Base-by-base conservation (phyloP, 2,329 filamentous ascomycete genomes). In the Alternaria incomplexa region DNA sequence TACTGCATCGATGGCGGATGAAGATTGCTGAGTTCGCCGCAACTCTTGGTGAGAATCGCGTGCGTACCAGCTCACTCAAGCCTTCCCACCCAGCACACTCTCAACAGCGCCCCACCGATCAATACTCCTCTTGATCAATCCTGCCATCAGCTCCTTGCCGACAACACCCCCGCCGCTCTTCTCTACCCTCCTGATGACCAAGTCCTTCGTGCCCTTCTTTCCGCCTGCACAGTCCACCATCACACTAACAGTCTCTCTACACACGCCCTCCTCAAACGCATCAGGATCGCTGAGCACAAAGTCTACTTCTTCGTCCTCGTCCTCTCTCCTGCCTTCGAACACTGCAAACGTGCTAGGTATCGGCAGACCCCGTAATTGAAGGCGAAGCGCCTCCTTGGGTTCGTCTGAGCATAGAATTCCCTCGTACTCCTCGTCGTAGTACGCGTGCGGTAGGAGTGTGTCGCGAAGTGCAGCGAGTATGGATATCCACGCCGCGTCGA, bases 281-380 rank as follows among this genome's bases (percentile, higher is more conserved):
- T 99, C 96, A 3, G 93, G 93, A 81, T 99, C 96, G 7, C 91
- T 88, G 61, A 99, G 81, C 3, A 97, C 83, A 93, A 93, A 97
- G 71, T 78, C 66, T 30, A 69, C 61, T 73, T 75, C 67, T 76
- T 78, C 63, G 68, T 72, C 58, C 62, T 75, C 84, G 85, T 73
- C 83, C 85, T 70, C 81, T 79, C 71, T 54, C 52, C 52, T 65
- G 11, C 75, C 80, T 70, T 67, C 77, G 75, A 97, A 96, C 10
- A 97, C 89, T 8, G 87, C 88, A 67, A 92, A 93, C 0, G 91
- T 95, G 70, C 89, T 90, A 11, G 93, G 86, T 52, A 97, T 85
- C 0, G 94, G 94, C 67, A 93, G 77, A 1, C 88, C 89, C 15
- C 84, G 83, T 52, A 97, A 77, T 3, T 79, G 82, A 53, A 97